A percentile compares a stretch with the other conserved stretches of the same genome.
phyloP scores from a whole-genome alignment of 2,329 filamentous ascomycete species.

The Penicillium palitans region DNA sequence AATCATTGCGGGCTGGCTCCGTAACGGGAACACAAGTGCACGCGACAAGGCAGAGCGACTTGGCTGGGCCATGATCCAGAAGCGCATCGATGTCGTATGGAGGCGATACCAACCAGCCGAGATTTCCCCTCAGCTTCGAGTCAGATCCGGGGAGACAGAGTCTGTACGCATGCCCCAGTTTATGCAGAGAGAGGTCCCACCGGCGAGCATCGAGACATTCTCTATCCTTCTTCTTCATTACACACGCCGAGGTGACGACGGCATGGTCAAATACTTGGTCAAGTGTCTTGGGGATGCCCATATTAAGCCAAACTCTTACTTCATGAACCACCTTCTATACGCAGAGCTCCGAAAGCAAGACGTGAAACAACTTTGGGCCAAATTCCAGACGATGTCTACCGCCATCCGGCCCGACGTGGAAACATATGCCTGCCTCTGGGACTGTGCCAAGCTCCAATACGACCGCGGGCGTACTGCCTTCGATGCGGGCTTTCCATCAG shows the following conservation, averaged over 20 bases:
- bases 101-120: conserved; percentile 31
- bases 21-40: conserved; percentile 58
- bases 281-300: conserved; percentile 62
- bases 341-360: conserved; percentile 63
- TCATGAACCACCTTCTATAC: conserved; percentile 76
- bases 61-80: conserved; percentile 74
- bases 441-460: conserved; percentile 51
- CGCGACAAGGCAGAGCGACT: conserved; percentile 65
- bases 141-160: conserved; percentile 28
- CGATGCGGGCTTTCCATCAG: conserved; percentile 46
- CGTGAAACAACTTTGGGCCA: conserved; percentile 54
- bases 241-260: conserved; percentile 59
- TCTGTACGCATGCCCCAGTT: conserved; percentile 38
- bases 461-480: conserved; percentile 51
- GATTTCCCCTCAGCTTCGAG: conserved; percentile 29
- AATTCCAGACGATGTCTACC: conserved; percentile 58
- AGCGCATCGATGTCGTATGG: conserved; percentile 64
- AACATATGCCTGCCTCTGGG: conserved; percentile 69
- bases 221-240: conserved; percentile 73
- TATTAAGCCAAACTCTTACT: conserved; percentile 68
- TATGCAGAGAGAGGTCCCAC: conserved; percentile 48
- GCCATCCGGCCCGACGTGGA: conserved; percentile 63
- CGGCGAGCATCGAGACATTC: conserved; percentile 75
- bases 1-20: conserved; percentile 74
- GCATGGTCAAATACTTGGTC: conserved; percentile 61